Evolutionary conservation across 148 eudicot species (phyloP), one percentile per base, ranked within the genome.

Genomic region (Chenopodium quinoa): DNA sequence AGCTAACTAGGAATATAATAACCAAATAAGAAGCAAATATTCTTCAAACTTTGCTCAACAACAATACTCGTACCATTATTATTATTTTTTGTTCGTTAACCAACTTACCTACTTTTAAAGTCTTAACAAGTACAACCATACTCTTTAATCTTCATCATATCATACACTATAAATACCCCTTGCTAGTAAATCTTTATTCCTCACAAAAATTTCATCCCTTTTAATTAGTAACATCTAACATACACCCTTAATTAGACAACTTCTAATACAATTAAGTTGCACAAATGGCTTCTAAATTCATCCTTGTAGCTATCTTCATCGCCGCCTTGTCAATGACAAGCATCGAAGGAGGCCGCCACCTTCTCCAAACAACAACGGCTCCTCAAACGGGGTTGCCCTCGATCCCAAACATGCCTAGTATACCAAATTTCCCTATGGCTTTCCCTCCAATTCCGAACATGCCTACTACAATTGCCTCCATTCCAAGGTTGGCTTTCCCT

Each of bases 331-430:
- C 79, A 31, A 19, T 19, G 64, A 1, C 47, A 20, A 48, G 47
- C 67, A 66, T 75, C n/a, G 22, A 75, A 22, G 79, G 79, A 19
- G 79, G 79, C 6, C 79, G 79, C 66, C 74, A n/a, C 63, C 83
- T 81, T 27, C 83, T 81, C 66, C 79, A 81, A 74, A 75, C 79
- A 29, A 67, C 44, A 50, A 10, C 80, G 7, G 23, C 7, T 17
- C 80, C 32, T 40, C 37, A 7, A 25, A 11, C 75, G 12, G 66
- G 74, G 16, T 7, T 78, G 47, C 81, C 80, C 16, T 7, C 80
- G 17, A 13, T 78, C 25, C 73, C 74, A 67, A 78, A 67, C 74
- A 66, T 68, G 79, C 68, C 78, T 17, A 75, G 64, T 20, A 75
- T 75, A 13, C 73, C 73, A 63, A 77, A 44, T 10, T 23, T 77